Conservation (phyloP, 169 alveolate genomes). For the Eimeria praecox region DNA sequence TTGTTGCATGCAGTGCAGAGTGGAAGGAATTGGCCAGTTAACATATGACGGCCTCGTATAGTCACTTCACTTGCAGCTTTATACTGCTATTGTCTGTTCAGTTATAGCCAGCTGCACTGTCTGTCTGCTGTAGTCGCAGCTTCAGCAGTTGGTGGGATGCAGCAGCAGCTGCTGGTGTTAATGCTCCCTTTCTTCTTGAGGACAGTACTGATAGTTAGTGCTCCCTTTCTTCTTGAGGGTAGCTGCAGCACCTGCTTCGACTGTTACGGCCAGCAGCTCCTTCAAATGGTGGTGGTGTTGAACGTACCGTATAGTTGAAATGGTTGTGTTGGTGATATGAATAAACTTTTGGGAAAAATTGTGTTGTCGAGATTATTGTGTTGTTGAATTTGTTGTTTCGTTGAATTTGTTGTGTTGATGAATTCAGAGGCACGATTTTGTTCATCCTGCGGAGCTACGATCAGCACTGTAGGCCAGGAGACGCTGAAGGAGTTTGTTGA, state of each 20-base stretch:
- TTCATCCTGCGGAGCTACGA: conserved; percentile 65
- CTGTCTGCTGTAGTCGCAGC: not conserved
- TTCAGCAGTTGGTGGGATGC: not conserved
- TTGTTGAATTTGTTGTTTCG: no score
- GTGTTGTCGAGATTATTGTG: no score
- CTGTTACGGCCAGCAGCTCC: not conserved
- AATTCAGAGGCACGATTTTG: conserved; percentile 61
- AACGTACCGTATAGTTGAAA: no score
- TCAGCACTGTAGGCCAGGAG: conserved; percentile 38
- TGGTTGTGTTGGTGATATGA: no score
- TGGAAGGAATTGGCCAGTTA: not conserved
- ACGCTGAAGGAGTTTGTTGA: conserved; percentile 71
- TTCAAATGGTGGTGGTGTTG: not conserved
- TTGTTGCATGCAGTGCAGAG: not conserved
- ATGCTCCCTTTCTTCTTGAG: not conserved
- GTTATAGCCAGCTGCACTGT: not conserved
- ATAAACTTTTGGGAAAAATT: no score
- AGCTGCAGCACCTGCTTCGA: not conserved
- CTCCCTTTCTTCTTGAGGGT: not conserved
- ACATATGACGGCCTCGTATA: no score
- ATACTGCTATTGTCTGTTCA: not conserved
- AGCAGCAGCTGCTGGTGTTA: not conserved
- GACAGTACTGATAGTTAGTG: no score
- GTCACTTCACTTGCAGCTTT: not conserved
- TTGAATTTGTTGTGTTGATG: conserved; percentile 7